Conservation (phyloP, 1,284 basidiomycete genomes). For the Cryptococcus sp. region DNA sequence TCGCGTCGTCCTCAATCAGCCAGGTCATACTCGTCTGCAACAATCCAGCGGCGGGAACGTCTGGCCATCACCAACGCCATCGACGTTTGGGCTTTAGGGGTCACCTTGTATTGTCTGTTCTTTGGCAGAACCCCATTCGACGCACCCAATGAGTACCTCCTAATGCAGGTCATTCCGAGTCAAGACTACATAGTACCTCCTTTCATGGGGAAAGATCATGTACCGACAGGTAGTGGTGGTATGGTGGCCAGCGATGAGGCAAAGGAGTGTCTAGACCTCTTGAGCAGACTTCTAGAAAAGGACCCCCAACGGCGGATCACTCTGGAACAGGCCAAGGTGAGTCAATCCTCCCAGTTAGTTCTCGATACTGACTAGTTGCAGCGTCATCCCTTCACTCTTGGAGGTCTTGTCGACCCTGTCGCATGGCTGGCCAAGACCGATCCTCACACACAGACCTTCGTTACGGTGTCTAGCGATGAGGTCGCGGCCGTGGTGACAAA, state of each 20-base stretch:
- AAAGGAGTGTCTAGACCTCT: conserved; percentile 67
- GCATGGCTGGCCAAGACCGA: conserved; percentile 80
- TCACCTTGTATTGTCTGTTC: conserved; percentile 91
- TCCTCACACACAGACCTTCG: conserved; percentile 61
- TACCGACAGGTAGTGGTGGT: conserved; percentile 64
- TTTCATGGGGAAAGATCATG: conserved; percentile 71
- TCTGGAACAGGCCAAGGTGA: conserved; percentile 81
- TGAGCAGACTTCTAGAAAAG: conserved; percentile 80
- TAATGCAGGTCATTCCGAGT: conserved; percentile 82
- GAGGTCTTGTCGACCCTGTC: conserved; percentile 68
- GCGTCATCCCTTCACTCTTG: conserved; percentile 70
- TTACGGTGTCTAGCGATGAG: conserved; percentile 77
- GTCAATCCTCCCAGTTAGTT: conserved; percentile 23
- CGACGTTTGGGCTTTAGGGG: conserved; percentile 99
- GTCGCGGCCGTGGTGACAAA: conserved; percentile 69
- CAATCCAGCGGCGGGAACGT: conserved; percentile 49
- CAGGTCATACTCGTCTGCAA: conserved; percentile 35
- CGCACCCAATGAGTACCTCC: conserved; percentile 69
- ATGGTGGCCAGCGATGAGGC: conserved; percentile 49
- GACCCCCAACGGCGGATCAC: conserved; percentile 76
- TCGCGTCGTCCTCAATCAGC: conserved; percentile 33
- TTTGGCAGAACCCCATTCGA: conserved; percentile 80
- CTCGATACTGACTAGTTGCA: conserved; percentile 16
- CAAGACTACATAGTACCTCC: conserved; percentile 72
- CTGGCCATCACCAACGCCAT: conserved; percentile 89